Percentiles rank a stretch among this genome's conserved stretches.
phyloP scores from a whole-genome alignment of 352 stramenopile species.

The Globisporangium apiculatum region DNA sequence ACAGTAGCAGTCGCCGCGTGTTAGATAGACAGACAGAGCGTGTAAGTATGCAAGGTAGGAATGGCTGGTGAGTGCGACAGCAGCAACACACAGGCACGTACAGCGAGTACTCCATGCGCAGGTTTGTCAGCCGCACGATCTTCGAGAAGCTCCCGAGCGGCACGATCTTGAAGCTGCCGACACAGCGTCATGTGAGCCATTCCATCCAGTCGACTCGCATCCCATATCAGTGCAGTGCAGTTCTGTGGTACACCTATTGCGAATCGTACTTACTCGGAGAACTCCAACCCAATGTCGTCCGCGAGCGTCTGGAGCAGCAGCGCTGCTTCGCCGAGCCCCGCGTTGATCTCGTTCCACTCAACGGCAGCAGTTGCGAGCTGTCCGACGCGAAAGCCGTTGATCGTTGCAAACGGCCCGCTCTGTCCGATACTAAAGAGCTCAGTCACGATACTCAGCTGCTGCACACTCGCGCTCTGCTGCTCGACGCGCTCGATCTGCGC shows the following conservation, averaged over 20 bases:
- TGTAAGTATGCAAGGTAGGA: no score
- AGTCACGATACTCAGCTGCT: conserved; percentile 54
- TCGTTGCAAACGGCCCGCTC: conserved; percentile 68
- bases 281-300: conserved; percentile 46
- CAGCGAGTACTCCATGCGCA: conserved; percentile 81
- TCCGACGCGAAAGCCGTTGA: conserved; percentile 81
- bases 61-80: conserved; percentile 1
- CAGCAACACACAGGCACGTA: conserved; percentile 18
- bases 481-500: conserved; percentile 57
- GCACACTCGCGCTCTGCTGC: conserved; percentile 25
- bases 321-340: conserved; percentile 66
- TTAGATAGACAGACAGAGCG: no score
- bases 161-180: conserved; percentile 76
- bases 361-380: conserved; percentile 43
- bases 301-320: conserved; percentile 63
- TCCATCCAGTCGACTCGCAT: no score
- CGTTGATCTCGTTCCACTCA: conserved; percentile 89
- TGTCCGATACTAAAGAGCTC: conserved; percentile 78
- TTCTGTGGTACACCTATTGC: not conserved
- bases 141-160: conserved; percentile 85
- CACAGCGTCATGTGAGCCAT: not conserved
- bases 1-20: conserved; percentile 5
- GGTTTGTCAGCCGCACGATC: conserved; percentile 65
- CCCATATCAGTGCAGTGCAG: not conserved
- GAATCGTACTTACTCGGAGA: conserved; percentile 51